A percentile compares a stretch with the other conserved stretches of the same genome.
Evolutionary conservation across 371 early-diverging fungal genomes (phyloP).

Genomic region (Circinella minor): DNA sequence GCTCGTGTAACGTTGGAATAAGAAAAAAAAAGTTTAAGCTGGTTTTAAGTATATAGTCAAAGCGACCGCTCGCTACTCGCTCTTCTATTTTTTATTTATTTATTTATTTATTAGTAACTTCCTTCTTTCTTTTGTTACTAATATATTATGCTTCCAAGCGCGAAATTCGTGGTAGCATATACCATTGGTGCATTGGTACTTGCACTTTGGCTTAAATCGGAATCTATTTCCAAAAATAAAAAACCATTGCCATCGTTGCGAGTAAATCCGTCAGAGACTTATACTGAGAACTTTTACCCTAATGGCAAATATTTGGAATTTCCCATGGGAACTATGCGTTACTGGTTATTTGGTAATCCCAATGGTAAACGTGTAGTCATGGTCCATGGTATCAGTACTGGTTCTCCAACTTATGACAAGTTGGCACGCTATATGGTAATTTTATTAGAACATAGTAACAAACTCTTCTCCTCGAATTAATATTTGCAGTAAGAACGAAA

Average conservation of each 20-base stretch:
- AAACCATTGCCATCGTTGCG: constrained; percentile 39
- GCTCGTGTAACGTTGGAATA: background rate
- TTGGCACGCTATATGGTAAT: constrained; percentile 35
- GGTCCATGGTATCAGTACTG: constrained; percentile 60
- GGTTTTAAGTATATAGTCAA: no score
- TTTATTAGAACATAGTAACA: background rate
- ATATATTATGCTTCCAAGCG: background rate
- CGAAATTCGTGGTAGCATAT: background rate
- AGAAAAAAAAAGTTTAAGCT: background rate
- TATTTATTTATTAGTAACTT: background rate
- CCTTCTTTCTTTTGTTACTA: background rate
- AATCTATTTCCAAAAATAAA: constrained; percentile 1
- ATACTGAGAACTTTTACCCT: constrained; percentile 44
- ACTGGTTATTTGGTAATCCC: constrained; percentile 55
- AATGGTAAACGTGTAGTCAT: constrained; percentile 57
- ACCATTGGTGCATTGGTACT: background rate
- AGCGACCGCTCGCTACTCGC: background rate
- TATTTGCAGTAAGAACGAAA: background rate
- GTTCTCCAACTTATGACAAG: constrained; percentile 34
- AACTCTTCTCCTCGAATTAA: background rate
- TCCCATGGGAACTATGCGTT: constrained; percentile 57
- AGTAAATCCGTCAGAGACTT: constrained; percentile 28
- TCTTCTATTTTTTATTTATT: background rate
- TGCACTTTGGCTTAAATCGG: background rate
- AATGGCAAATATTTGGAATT: constrained; percentile 40